Evolutionary conservation across 257 asterid species (phyloP), one percentile per base, ranked within the genome.

Genomic region (Leonotis leonurus): DNA sequence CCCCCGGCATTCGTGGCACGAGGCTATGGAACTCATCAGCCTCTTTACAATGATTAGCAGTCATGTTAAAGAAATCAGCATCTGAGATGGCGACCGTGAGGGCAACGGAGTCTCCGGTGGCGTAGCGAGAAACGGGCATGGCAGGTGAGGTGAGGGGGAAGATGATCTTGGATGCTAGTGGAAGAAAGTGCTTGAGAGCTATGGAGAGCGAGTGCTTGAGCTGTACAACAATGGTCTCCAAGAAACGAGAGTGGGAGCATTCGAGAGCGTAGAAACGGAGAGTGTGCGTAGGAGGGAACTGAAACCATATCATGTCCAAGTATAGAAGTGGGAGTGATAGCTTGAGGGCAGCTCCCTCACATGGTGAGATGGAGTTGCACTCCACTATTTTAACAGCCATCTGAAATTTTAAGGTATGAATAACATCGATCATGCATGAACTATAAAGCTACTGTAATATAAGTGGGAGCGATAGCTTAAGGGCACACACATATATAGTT

Each of bases 151-250:
- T 1, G 25, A 55, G 71, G 13, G 71, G 71, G 8, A 66, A 41
- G 2, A 44, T 8, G 48, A 66, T 66, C 3, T 68, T 68, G 0
- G 48, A 51, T 1, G 73, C 67, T 0, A 58, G 35, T 11, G 62
- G 73, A 1, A 40, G 33, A 8, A 48, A 59, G 4, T 58, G 55
- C 37, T 37, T 49, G 60, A 68, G 62, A 59, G 67, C 3, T 52
- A 18, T 10, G 32, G 72, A 56, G 8, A 67, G 72, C 5, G 72
- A 67, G 3, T 57, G 24, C 6, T 35, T 57, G 20, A 67, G 66
- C 1, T 35, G 8, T 4, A 55, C 53, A 8, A 25, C 44, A 1
- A 46, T 35, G 4, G 52, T 57, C 33, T 46, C 20, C 8, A 36
- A 11, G 52, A 67, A 57, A 35, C 9, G 17, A 4, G 44, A 26